Evolutionary conservation across 1,139 yeast species (phyloP).

Genomic region (Candida sp.): DNA sequence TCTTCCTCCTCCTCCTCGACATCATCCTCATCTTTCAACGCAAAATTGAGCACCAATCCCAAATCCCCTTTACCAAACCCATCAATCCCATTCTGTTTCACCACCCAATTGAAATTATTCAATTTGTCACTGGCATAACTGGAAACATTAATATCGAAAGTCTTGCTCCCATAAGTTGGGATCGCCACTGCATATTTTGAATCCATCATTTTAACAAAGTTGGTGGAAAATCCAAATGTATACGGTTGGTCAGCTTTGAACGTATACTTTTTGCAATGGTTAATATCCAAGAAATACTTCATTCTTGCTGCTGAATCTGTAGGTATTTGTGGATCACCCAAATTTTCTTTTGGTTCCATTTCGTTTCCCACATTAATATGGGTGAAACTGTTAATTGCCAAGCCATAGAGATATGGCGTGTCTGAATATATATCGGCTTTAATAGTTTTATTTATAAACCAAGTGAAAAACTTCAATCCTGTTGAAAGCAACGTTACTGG

Average conservation of each 20-base stretch:
- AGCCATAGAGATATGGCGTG: conserved; percentile 61
- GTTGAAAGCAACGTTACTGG: conserved; percentile 47
- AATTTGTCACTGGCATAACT: conserved; percentile 40
- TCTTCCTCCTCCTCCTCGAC: neutral
- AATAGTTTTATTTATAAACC: conserved; percentile 64
- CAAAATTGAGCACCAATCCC: conserved; percentile 40
- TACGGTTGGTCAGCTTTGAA: conserved; percentile 24
- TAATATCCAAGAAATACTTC: conserved; percentile 26
- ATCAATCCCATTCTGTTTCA: conserved; percentile 37
- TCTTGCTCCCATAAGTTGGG: conserved; percentile 35
- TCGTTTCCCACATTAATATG: conserved; percentile 14
- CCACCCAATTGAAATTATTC: conserved; percentile 43
- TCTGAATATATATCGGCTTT: conserved; percentile 62
- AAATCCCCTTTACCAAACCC: conserved; percentile 33
- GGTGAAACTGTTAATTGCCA: conserved; percentile 57
- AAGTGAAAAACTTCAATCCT: conserved; percentile 50
- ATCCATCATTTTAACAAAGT: conserved; percentile 37
- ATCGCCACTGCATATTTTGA: conserved; percentile 39
- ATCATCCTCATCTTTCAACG: conserved; percentile 29
- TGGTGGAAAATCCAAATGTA: conserved; percentile 36
- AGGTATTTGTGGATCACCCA: conserved; percentile 19
- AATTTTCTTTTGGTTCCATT: neutral
- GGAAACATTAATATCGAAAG: conserved; percentile 40
- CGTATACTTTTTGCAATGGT: conserved; percentile 28
- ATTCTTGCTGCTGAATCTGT: conserved; percentile 27